Conservation (phyloP, 1,284 basidiomycete species). For the Phenoliferia sp. region DNA sequence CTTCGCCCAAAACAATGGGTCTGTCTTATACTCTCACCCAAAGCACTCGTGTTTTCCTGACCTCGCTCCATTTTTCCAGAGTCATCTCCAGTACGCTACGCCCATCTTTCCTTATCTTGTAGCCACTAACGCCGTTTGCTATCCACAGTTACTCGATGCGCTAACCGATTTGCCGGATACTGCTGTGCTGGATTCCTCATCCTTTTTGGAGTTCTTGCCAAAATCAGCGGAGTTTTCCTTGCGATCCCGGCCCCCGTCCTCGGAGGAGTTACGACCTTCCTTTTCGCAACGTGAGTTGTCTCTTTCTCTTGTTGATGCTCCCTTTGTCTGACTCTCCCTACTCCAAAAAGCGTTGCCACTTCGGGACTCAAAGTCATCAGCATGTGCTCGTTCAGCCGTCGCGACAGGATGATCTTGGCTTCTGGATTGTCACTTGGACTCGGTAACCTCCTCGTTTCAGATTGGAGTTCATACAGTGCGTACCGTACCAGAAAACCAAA, state of each 20-base stretch:
- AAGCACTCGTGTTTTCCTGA: too few species aligned
- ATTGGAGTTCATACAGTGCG: constrained; percentile 5
- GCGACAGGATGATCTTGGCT: constrained; percentile 64
- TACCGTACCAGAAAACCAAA: not conserved
- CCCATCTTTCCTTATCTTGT: too few species aligned
- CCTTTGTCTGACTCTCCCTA: constrained; percentile 43
- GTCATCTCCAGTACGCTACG: constrained; percentile 74
- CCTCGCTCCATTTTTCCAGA: not conserved
- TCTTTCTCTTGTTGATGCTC: not conserved
- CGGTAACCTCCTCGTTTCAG: constrained; percentile 52
- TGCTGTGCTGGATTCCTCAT: constrained; percentile 14
- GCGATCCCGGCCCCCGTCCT: constrained; percentile 69
- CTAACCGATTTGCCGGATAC: constrained; percentile 62
- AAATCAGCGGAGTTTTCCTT: constrained; percentile 52
- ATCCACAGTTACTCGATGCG: too few species aligned
- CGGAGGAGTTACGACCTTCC: constrained; percentile 75
- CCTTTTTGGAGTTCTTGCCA: constrained; percentile 52
- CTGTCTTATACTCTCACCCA: too few species aligned
- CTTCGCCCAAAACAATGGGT: constrained; percentile 72
- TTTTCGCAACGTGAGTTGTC: constrained; percentile 39
- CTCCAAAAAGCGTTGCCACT: constrained; percentile 39
- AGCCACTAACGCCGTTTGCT: too few species aligned
- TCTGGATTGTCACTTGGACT: constrained; percentile 64
- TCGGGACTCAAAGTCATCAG: constrained; percentile 70
- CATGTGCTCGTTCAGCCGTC: constrained; percentile 59